phyloP scores from a whole-genome alignment of 2,329 filamentous ascomycete genomes.

The Alternaria sp. region DNA sequence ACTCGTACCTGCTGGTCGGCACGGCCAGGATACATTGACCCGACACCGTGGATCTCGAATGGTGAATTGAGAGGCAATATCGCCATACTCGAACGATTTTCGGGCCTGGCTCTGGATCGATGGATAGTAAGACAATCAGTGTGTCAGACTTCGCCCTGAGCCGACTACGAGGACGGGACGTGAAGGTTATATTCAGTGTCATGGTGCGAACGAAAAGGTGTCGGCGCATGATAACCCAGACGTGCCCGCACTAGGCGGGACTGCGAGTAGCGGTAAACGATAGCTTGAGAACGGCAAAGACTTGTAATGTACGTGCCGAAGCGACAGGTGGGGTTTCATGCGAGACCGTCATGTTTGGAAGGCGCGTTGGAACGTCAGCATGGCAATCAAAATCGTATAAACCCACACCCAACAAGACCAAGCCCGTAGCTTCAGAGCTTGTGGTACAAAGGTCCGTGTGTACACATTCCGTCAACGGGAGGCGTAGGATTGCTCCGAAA shows the following conservation, averaged over 20 bases:
- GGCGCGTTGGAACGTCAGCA: neutral
- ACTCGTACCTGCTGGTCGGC: neutral
- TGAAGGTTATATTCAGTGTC: neutral
- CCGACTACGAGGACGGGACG: neutral
- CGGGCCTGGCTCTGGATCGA: neutral
- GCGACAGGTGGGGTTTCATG: neutral
- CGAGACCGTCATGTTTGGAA: neutral
- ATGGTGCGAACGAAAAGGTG: neutral
- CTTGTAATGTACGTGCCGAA: neutral
- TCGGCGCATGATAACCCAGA: neutral
- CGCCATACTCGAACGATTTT: neutral
- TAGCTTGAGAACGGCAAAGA: neutral
- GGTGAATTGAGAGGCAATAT: neutral
- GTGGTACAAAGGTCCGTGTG: neutral
- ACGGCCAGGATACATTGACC: conserved; percentile 3
- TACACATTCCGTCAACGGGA: neutral
- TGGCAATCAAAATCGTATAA: conserved; percentile 3
- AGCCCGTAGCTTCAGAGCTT: conserved; percentile 11
- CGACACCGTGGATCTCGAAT: conserved; percentile 1
- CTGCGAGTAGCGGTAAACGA: neutral
- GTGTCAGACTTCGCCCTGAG: neutral
- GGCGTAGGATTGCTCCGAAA: conserved; percentile 12
- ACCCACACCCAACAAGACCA: conserved; percentile 3
- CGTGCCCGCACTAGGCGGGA: neutral
- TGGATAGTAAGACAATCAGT: neutral